Conservation (phyloP, 345 rosid genomes). For the Rhodomyrtus tomentosa region DNA sequence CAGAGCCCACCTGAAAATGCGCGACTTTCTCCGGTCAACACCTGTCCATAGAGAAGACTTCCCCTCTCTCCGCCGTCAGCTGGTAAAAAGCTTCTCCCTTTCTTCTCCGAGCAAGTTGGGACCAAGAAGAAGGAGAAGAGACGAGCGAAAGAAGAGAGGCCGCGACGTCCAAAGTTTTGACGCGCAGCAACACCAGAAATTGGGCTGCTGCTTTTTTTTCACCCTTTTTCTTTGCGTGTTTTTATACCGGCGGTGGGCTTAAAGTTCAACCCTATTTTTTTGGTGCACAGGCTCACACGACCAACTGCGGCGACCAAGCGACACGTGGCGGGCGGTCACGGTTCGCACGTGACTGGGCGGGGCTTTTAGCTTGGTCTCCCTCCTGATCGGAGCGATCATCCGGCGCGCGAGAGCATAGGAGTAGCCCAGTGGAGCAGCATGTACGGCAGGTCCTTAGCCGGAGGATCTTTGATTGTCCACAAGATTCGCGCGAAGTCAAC, state of each 20-base stretch:
- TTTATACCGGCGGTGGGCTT: not conserved
- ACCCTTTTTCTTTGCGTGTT: not conserved
- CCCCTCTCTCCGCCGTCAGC: conserved; percentile 12
- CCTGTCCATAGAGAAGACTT: not conserved
- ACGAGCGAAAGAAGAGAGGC: not conserved
- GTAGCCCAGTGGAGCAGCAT: not conserved
- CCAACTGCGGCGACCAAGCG: not conserved
- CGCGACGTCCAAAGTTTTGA: not conserved
- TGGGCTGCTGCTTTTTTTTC: not conserved
- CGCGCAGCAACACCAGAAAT: not conserved
- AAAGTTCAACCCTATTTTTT: not conserved
- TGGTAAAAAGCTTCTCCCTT: not conserved
- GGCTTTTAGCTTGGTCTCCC: not conserved
- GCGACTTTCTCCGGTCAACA: not conserved
- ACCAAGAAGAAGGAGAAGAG: not conserved
- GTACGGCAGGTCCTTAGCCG: not conserved
- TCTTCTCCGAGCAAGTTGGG: conserved; percentile 30
- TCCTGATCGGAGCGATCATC: not conserved
- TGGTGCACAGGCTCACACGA: not conserved
- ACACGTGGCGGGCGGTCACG: not conserved
- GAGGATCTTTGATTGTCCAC: not conserved
- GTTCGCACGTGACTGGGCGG: not conserved
- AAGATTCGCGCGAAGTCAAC: not conserved
- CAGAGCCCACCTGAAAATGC: not conserved
- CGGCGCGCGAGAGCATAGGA: not conserved